Evolutionary conservation across 2,329 filamentous ascomycete genomes (phyloP).

Genomic region (Colletotrichum filicis): DNA sequence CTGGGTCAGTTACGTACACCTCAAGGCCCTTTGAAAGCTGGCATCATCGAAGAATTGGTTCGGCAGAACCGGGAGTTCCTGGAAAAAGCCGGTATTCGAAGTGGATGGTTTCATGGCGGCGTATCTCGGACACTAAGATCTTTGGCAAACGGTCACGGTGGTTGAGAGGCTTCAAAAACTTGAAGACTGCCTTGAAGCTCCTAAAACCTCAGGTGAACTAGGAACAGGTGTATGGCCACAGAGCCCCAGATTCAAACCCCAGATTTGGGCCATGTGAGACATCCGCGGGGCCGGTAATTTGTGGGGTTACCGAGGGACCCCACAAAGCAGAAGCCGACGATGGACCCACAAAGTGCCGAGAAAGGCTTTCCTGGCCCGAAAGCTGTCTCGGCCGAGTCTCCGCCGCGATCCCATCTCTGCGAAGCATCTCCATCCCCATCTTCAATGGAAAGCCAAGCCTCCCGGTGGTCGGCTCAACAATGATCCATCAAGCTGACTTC

Average conservation of each 20-base stretch:
- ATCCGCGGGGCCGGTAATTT: neutral
- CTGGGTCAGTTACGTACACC: constrained; percentile 50
- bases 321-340: neutral
- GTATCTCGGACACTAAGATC: neutral
- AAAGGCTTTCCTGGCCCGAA: neutral
- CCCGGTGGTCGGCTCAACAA: neutral
- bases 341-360: constrained; percentile 13
- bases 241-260: neutral
- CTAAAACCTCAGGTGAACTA: neutral
- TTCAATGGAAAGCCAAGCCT: neutral
- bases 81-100: constrained; percentile 65
- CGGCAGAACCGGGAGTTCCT: constrained; percentile 59
- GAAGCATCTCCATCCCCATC: neutral
- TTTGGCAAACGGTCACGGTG: neutral
- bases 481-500: neutral
- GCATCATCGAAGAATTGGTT: constrained; percentile 69
- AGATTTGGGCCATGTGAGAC: neutral
- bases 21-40: constrained; percentile 62
- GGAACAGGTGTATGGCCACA: neutral
- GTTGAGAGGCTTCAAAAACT: neutral
- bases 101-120: constrained; percentile 55
- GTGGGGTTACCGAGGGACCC: constrained; percentile 5
- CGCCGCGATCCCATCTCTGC: no score
- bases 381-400: neutral
- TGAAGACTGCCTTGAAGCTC: neutral